Base-by-base conservation (phyloP, 352 stramenopile genomes). In the Peronospora farinosa region DNA sequence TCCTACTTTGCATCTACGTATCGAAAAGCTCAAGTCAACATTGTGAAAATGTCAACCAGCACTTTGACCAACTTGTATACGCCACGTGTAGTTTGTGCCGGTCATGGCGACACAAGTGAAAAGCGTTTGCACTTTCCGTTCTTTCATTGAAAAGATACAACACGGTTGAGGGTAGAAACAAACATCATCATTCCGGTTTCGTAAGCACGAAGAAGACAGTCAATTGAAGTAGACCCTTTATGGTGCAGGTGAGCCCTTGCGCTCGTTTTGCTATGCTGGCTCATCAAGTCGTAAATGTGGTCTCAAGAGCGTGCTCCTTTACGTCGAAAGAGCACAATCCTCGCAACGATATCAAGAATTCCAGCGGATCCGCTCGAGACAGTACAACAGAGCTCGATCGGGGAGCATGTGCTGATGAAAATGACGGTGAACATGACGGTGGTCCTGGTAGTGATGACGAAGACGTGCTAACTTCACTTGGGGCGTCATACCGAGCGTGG, bases 381-480 rank as follows among this genome's bases (percentile, higher is more conserved):
- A 56, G 28, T 47, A 7, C 43, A 30, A 54, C 23, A 9, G 46
- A 63, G 10, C 21, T 69, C 37, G 19, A 11, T n/a, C 45, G 28
- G 30, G 28, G 25, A 0, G 9, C 35, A 33, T 32, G 7, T 40
- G 17, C 19, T 36, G 16, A 9, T 41, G 37, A 38, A 21, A n/a
- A 13, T 12, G 30, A 42, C 12, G 51, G 32, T 27, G 50, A 49
- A 25, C 45, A 60, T 5, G 43, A 67, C 7, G 28, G 28, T 27
- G 57, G 21, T 19, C 52, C 54, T 50, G 62, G 57, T 39, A 70
- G 62, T 21, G 62, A 48, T 15, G 62, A 70, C 17, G 57, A 67
- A 54, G 62, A 70, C 37, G 57, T 70, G 4, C 50, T 70, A 3
- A 55, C 43, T 39, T 70, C 62, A 7, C 53, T 70, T 25, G 45